Base-by-base conservation (phyloP, 177 flowering plant species). In the Tripterygium wilfordii region DNA sequence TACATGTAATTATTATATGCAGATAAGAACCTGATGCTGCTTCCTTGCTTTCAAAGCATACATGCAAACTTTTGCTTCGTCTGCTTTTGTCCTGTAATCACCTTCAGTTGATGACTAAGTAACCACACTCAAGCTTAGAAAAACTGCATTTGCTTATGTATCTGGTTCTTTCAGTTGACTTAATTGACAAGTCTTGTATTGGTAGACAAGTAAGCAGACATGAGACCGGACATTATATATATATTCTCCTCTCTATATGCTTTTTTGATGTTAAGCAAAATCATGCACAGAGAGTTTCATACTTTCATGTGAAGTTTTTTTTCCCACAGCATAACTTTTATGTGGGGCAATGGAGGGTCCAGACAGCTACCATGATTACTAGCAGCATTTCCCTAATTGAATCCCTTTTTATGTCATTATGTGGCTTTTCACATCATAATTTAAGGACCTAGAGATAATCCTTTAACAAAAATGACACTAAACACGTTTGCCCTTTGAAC, bases 11-110 rank as follows among this genome's bases (percentile, higher is more conserved):
- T 18, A 13, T n/a, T 17, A 4, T 29, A 26, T 58, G 53, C 42
- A 60, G 75, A 63, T 71, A 67, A 71, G 76, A 71, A 67, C 71
- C 54, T 49, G 69, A 71, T 71, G 43, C 69, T 40, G 42, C 32
- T 32, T 17, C 42, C n/a, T n/a, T n/a, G n/a, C n/a, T 46, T 54
- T 43, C 36, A 35, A 19, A 51, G 57, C 45, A 49, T 42, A 50
- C 21, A 49, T 49, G 53, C 60, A 28, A 16, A 36, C 5, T 57
- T 32, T 25, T 14, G 8, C 45, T 26, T 32, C 12, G 7, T 6
- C 5, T 14, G 46, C 31, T 26, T 43, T 26, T 4, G 30, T 20
- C 14, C 24, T 5, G 12, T 2, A 25, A n/a, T 5, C 19, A 15
- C 40, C 15, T 15, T 17, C 19, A 36, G 15, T 4, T 2, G 2